Evolutionary conservation across 345 rosid species (phyloP).

Genomic region (Microcos paniculata): DNA sequence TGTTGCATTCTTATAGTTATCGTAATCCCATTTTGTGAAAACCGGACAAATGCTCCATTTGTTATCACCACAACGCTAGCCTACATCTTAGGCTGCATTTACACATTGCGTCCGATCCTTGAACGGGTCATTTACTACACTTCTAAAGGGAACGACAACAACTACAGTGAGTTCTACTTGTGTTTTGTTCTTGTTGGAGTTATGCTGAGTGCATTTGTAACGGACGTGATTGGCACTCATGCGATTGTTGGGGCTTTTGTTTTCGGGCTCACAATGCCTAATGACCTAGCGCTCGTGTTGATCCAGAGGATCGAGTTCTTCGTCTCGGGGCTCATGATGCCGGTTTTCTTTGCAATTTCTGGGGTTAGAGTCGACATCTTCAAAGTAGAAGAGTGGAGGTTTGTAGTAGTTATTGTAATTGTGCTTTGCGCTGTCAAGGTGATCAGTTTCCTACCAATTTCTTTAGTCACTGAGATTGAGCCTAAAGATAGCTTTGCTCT

Average conservation of each 20-base stretch:
- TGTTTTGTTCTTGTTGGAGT: slow-evolving; percentile 85
- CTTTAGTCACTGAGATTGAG: slow-evolving; percentile 57
- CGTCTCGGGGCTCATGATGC: slow-evolving; percentile 84
- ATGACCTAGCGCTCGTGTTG: slow-evolving; percentile 79
- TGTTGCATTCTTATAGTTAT: slow-evolving; percentile 80
- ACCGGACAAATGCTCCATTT: slow-evolving; percentile 57
- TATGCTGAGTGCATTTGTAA: slow-evolving; percentile 72
- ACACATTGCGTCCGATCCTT: slow-evolving; percentile 60
- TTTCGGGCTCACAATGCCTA: slow-evolving; percentile 84
- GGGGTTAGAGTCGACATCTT: slow-evolving; percentile 67
- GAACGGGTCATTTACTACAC: slow-evolving; percentile 59
- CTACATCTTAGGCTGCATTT: slow-evolving; percentile 49
- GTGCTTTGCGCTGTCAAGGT: slow-evolving; percentile 67
- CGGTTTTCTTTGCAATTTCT: slow-evolving; percentile 85
- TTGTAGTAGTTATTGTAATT: slow-evolving; percentile 41
- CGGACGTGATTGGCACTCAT: slow-evolving; percentile 92
- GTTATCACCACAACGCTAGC: slow-evolving; percentile 55
- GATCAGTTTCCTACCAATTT: slow-evolving; percentile 49
- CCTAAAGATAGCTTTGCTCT: slow-evolving; percentile 73
- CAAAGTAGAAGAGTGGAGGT: slow-evolving; percentile 50
- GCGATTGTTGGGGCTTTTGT: slow-evolving; percentile 86
- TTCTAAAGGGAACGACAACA: slow-evolving; percentile 71
- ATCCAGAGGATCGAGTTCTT: slow-evolving; percentile 85
- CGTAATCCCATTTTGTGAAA: slow-evolving; percentile 55
- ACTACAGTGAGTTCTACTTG: slow-evolving; percentile 63